Conservation (phyloP, 768 basidiomycete species). For the Dacryopinax spathularia region DNA sequence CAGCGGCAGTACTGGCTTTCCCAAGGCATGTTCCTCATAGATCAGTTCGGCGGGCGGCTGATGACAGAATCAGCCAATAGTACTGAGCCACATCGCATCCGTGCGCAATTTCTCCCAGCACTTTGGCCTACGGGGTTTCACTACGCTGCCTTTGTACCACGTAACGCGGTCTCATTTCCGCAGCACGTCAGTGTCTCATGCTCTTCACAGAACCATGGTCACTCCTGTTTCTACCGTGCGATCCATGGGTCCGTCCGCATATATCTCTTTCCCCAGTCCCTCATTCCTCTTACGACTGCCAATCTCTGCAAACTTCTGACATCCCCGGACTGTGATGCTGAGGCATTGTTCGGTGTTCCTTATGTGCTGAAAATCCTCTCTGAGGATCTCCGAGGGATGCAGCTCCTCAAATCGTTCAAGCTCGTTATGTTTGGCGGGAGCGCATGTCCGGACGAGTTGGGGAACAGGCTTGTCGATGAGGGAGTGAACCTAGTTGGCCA, state of each 20-base stretch:
- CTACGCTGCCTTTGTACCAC: constrained; percentile 35
- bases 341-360: constrained; percentile 24
- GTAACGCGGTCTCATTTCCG: constrained; percentile 22
- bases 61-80: constrained; percentile 22
- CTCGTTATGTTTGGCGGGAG: constrained; percentile 40
- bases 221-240: constrained; percentile 29
- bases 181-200: neutral
- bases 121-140: constrained; percentile 27
- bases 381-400: constrained; percentile 35
- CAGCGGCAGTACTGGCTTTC: constrained; percentile 37
- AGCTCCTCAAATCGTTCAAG: constrained; percentile 31
- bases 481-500: constrained; percentile 38
- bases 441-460: constrained; percentile 40
- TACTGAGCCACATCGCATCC: constrained; percentile 26
- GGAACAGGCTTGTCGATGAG: constrained; percentile 33
- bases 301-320: constrained; percentile 32
- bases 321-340: constrained; percentile 18
- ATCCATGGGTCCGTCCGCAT: constrained; percentile 31
- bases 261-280: constrained; percentile 33
- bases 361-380: constrained; percentile 34
- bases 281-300: constrained; percentile 33
- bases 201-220: constrained; percentile 15
- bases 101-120: constrained; percentile 27
- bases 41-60: neutral
- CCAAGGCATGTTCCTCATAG: constrained; percentile 20